phyloP scores from a whole-genome alignment of 306 rosid species.

The Vachellia pachyceras region DNA sequence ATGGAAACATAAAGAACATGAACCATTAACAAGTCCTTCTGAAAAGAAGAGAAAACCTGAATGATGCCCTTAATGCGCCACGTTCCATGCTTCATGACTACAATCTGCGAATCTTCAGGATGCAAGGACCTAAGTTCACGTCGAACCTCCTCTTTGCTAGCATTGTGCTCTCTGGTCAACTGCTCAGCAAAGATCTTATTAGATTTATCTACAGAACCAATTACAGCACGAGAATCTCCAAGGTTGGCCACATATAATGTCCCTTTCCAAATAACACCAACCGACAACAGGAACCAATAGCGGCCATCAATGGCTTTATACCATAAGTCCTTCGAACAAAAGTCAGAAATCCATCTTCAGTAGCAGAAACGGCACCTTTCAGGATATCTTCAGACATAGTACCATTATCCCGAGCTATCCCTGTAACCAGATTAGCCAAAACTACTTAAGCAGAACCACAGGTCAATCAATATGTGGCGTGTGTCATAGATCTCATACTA shows the following conservation, averaged over 20 bases:
- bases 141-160: slow-evolving; percentile 79
- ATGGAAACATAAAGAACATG: slow-evolving; percentile 6
- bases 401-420: slow-evolving; percentile 70
- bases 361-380: slow-evolving; percentile 73
- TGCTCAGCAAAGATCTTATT: slow-evolving; percentile 78
- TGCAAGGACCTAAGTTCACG: slow-evolving; percentile 76
- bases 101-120: slow-evolving; percentile 83
- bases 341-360: slow-evolving; percentile 87
- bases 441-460: slow-evolving; percentile 31
- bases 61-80: slow-evolving; percentile 97
- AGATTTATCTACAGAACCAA: slow-evolving; percentile 68
- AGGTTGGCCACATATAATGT: slow-evolving; percentile 73
- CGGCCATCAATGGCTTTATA: slow-evolving; percentile 80
- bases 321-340: slow-evolving; percentile 77
- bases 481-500: slow-evolving; percentile 13
- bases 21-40: slow-evolving; percentile 18
- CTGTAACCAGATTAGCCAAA: slow-evolving; percentile 49
- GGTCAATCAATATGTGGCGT: slow-evolving; percentile 13
- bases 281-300: slow-evolving; percentile 89
- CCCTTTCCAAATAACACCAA: slow-evolving; percentile 82
- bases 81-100: slow-evolving; percentile 78
- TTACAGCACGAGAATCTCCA: slow-evolving; percentile 88
- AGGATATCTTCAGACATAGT: slow-evolving; percentile 69
- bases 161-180: slow-evolving; percentile 84
- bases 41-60: slow-evolving; percentile 63